These are phyloP conservation scores for Podaxis sp. DNA, from an alignment of 768 basidiomycete species.

Conservation along the genomic window DNA sequence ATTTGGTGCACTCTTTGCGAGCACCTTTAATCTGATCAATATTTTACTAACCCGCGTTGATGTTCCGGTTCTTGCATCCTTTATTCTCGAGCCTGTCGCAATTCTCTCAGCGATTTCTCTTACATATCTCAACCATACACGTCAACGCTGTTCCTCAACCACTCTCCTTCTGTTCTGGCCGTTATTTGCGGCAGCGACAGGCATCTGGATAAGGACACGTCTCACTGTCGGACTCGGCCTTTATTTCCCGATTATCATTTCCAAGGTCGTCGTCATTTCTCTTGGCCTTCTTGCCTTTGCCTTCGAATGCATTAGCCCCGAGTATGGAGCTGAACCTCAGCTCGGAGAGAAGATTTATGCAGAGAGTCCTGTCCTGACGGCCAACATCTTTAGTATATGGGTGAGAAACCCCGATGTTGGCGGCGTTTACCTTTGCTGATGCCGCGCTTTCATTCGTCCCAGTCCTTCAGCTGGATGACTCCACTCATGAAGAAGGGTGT, in stretches of 20 bases:
- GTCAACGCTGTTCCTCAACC: constrained; percentile 68
- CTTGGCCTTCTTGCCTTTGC: constrained; percentile 56
- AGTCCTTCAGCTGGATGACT: constrained; percentile 88
- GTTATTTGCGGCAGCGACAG: constrained; percentile 46
- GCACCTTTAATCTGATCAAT: constrained; percentile 42
- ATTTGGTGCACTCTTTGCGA: constrained; percentile 42
- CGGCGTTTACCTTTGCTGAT: neutral
- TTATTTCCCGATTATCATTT: constrained; percentile 34
- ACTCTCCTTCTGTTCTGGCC: constrained; percentile 85
- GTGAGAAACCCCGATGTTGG: constrained; percentile 23
- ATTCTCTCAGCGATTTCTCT: constrained; percentile 48
- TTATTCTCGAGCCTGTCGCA: constrained; percentile 59
- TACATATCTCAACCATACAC: constrained; percentile 69
- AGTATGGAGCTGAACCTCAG: constrained; percentile 33
- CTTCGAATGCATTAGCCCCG: constrained; percentile 73
- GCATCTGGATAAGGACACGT: constrained; percentile 63
- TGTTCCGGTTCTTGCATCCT: constrained; percentile 48
- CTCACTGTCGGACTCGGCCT: constrained; percentile 30
- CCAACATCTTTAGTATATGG: constrained; percentile 82
- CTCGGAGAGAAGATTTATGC: constrained; percentile 32
- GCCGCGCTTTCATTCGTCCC: neutral
- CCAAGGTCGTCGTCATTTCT: constrained; percentile 42
- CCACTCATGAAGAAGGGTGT: constrained; percentile 72
- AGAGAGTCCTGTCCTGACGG: constrained; percentile 72
- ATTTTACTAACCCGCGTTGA: constrained; percentile 33